These are phyloP conservation scores for Guadua angustifolia DNA, from an alignment of 176 grass and related monocot genomes.

Conservation along the genomic window DNA sequence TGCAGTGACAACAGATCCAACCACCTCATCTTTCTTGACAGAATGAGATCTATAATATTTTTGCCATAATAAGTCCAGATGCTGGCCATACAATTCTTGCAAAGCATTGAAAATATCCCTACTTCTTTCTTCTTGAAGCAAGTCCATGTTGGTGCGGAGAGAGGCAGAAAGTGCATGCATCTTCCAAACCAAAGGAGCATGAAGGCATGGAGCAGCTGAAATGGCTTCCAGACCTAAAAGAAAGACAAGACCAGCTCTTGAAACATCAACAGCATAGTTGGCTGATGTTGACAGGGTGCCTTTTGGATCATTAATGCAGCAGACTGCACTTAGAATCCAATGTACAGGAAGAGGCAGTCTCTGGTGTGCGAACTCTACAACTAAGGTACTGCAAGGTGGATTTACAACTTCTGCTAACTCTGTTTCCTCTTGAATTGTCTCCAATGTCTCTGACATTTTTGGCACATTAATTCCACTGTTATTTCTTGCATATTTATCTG, in stretches of 20 bases:
- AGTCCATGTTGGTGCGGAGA: slow-evolving; percentile 63
- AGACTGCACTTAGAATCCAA: slow-evolving; percentile 91
- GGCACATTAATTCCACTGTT: slow-evolving; percentile 15
- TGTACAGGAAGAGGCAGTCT: slow-evolving; percentile 79
- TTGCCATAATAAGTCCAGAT: slow-evolving; percentile 45
- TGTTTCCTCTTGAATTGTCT: slow-evolving; percentile 84
- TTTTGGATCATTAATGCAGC: slow-evolving; percentile 63
- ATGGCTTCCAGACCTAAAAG: slow-evolving; percentile 80
- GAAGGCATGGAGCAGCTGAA: slow-evolving; percentile 55
- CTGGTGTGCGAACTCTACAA: slow-evolving; percentile 76
- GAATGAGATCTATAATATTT: slow-evolving; percentile 26
- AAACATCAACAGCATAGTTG: slow-evolving; percentile 53
- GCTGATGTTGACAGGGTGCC: slow-evolving; percentile 31
- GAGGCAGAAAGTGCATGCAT: slow-evolving; percentile 84
- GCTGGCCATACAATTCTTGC: slow-evolving; percentile 80
- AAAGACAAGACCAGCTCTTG: slow-evolving; percentile 78
- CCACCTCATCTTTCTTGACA: slow-evolving; percentile 34
- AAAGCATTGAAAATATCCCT: slow-evolving; percentile 74
- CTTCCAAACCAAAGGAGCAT: slow-evolving; percentile 83
- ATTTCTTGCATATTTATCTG: slow-evolving; percentile 50
- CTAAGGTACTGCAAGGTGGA: slow-evolving; percentile 51
- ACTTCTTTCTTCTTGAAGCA: slow-evolving; percentile 79
- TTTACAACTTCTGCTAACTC: slow-evolving; percentile 54
- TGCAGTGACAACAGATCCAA: slow-evolving; percentile 5
- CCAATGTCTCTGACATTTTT: slow-evolving; percentile 53